phyloP scores from a whole-genome alignment of 192 early-diverging fungal species.

The Backusella morwellensis region DNA sequence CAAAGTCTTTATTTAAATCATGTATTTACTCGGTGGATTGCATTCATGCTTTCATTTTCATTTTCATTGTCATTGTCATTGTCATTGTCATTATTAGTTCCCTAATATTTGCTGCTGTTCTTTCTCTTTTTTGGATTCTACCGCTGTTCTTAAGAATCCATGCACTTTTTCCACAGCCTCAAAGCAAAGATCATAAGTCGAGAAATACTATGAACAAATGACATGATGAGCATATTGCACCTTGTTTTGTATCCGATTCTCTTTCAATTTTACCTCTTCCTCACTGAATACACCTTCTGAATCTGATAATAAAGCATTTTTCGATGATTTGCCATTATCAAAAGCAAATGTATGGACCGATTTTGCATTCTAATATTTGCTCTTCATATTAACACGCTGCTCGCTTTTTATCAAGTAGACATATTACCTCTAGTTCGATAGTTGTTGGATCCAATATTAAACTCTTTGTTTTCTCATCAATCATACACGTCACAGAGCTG shows the following conservation, averaged over 20 bases:
- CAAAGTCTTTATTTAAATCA: background rate
- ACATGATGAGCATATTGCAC: background rate
- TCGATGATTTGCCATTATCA: constrained; percentile 45
- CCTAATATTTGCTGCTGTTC: constrained; percentile 42
- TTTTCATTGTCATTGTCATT: background rate
- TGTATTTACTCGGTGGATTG: background rate
- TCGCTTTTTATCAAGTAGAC: background rate
- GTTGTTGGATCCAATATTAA: constrained; percentile 78
- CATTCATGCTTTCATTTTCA: background rate
- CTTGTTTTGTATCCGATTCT: background rate
- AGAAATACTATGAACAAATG: constrained; percentile 34
- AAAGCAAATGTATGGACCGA: constrained; percentile 90
- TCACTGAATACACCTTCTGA: constrained; percentile 74
- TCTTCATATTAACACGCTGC: background rate
- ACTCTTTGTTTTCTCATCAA: constrained; percentile 51
- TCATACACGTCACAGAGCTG: constrained; percentile 68
- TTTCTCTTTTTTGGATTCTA: constrained; percentile 58
- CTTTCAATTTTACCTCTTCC: constrained; percentile 47
- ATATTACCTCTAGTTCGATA: constrained; percentile 64
- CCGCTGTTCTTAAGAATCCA: constrained; percentile 66
- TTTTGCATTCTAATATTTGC: constrained; percentile 42
- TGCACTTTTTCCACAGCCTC: constrained; percentile 47
- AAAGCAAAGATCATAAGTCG: constrained; percentile 35
- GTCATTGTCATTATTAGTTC: background rate
- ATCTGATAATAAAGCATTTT: constrained; percentile 57